These are phyloP conservation scores for Leishmania turanica DNA, from an alignment of 208 protist species.

Conservation along the genomic window DNA sequence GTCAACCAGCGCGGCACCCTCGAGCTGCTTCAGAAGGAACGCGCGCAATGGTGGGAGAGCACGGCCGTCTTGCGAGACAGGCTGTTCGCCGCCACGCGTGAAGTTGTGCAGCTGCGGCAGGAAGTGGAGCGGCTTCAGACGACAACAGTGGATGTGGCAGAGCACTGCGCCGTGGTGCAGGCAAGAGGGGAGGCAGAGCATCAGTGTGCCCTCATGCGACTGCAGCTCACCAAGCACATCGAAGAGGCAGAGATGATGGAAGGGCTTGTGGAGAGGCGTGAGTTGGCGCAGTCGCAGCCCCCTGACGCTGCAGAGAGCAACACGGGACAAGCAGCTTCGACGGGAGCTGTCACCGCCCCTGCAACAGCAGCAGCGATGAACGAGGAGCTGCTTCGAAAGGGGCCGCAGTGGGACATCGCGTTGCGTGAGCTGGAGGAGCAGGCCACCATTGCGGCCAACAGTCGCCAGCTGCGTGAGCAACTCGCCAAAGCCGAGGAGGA, in stretches of 20 bases:
- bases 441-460: conserved; percentile 22
- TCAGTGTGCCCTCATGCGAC: conserved; percentile 31
- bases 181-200: conserved; percentile 37
- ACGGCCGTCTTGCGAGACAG: conserved; percentile 27
- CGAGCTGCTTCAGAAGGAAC: conserved; percentile 46
- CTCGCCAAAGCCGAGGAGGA: conserved; percentile 26
- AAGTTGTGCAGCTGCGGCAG: conserved; percentile 45
- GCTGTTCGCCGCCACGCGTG: conserved; percentile 42
- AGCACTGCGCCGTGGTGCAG: conserved; percentile 31
- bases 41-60: conserved; percentile 24
- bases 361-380: background rate
- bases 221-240: conserved; percentile 37
- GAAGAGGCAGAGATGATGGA: conserved; percentile 27
- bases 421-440: conserved; percentile 34
- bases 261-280: conserved; percentile 13
- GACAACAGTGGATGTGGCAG: conserved; percentile 39
- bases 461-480: conserved; percentile 25
- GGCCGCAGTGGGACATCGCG: conserved; percentile 28
- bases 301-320: background rate
- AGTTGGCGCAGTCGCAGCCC: conserved; percentile 8
- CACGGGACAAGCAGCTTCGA: background rate
- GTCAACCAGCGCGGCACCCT: conserved; percentile 23
- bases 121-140: conserved; percentile 41
- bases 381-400: conserved; percentile 18
- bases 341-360: background rate